These are phyloP conservation scores for Nitzschia putrida DNA, from an alignment of 108 stramenopile genomes.

Conservation along the genomic window DNA sequence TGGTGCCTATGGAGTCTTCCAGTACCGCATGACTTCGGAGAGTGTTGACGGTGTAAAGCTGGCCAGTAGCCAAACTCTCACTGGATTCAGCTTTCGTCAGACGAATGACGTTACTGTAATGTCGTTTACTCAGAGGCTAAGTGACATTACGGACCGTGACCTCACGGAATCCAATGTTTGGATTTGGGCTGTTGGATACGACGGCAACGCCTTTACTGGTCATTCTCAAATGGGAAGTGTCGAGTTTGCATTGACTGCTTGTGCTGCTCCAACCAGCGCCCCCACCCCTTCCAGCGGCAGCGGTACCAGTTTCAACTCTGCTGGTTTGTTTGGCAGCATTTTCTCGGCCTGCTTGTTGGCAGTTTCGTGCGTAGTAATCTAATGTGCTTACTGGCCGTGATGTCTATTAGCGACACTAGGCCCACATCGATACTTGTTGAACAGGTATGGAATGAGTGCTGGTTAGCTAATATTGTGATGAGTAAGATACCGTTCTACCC, in stretches of 20 bases:
- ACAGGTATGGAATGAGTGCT: too few relatives aligned
- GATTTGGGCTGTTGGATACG: conserved; percentile 10
- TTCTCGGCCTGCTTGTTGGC: background rate
- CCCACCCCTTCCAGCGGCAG: background rate
- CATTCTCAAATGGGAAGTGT: background rate
- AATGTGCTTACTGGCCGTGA: too few relatives aligned
- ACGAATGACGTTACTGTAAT: background rate
- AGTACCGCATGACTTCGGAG: conserved; percentile 2
- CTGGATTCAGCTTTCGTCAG: background rate
- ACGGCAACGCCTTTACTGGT: background rate
- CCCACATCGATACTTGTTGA: too few relatives aligned
- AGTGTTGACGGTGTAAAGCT: background rate
- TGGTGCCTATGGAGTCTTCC: background rate
- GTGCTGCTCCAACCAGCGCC: background rate
- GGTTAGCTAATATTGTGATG: too few relatives aligned
- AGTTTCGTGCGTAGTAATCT: too few relatives aligned
- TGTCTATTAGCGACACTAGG: too few relatives aligned
- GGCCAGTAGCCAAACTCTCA: background rate
- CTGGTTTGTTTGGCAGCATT: too few relatives aligned
- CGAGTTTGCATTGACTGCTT: background rate
- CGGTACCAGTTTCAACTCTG: background rate
- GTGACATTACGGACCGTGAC: background rate
- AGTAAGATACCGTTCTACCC: too few relatives aligned
- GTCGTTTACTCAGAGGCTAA: conserved; percentile 5
- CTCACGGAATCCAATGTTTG: conserved; percentile 1